Evolutionary conservation across 495 filamentous ascomycete species (phyloP).

Genomic region (Cryomyces minteri): DNA sequence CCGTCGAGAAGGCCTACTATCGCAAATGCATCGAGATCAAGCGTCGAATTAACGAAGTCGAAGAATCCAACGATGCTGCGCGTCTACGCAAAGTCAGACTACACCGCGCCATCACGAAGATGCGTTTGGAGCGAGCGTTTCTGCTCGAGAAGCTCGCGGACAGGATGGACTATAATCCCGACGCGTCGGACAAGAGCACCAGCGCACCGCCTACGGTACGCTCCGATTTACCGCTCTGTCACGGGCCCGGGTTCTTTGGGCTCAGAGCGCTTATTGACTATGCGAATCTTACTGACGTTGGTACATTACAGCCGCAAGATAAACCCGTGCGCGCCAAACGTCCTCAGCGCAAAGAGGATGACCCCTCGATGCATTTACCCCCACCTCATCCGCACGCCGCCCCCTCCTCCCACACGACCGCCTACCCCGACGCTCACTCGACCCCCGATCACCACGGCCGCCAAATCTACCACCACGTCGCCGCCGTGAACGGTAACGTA

Average conservation of each 20-base stretch:
- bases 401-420: too few relatives aligned
- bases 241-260: too few relatives aligned
- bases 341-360: constrained; percentile 24
- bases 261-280: too few relatives aligned
- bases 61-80: constrained; percentile 68
- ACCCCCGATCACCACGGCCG: too few relatives aligned
- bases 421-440: too few relatives aligned
- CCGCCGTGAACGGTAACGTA: too few relatives aligned
- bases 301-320: constrained; percentile 51
- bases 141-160: constrained; percentile 75
- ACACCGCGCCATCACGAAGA: constrained; percentile 68
- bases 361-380: not conserved
- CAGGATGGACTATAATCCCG: constrained; percentile 62
- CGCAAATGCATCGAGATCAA: constrained; percentile 93
- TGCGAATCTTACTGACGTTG: not conserved
- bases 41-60: constrained; percentile 74
- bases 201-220: constrained; percentile 45
- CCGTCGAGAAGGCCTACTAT: constrained; percentile 89
- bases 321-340: constrained; percentile 81
- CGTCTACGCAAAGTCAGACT: constrained; percentile 63
- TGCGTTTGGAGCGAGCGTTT: constrained; percentile 78
- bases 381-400: not conserved
- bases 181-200: constrained; percentile 54
- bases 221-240: not conserved
- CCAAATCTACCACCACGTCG: too few relatives aligned